A percentile compares a stretch with the other conserved stretches of the same genome.
Conservation (phyloP, 495 filamentous ascomycete species). For the Hypoxylon crocopeplum region DNA sequence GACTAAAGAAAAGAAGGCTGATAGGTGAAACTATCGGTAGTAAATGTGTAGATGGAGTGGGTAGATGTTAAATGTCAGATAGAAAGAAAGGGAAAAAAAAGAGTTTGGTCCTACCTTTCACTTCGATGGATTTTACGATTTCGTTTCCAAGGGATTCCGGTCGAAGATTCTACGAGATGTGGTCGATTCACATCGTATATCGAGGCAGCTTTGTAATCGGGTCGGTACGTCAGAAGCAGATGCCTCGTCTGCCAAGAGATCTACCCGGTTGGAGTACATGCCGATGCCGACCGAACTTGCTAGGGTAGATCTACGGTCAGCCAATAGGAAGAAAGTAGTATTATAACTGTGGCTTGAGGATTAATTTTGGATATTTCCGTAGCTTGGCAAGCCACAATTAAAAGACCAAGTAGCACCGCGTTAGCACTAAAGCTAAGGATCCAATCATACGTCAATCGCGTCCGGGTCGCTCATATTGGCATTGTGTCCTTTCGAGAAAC, state of each 20-base stretch:
- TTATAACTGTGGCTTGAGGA: conserved; percentile 14
- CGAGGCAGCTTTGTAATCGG: conserved; percentile 42
- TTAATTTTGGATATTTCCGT: conserved; percentile 31
- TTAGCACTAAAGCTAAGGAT: conserved; percentile 27
- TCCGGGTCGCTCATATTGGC: conserved; percentile 17
- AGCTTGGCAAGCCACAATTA: conserved; percentile 1
- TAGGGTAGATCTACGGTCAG: too few relatives aligned
- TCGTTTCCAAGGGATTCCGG: too few relatives aligned
- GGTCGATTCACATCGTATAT: neutral
- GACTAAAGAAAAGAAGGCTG: neutral
- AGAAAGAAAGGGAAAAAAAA: too few relatives aligned
- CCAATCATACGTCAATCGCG: conserved; percentile 45
- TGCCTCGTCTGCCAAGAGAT: conserved; percentile 32
- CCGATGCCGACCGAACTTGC: conserved; percentile 16
- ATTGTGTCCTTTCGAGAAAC: conserved; percentile 34
- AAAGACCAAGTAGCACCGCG: conserved; percentile 12
- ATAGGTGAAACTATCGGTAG: neutral
- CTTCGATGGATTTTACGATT: neutral
- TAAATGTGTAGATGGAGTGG: neutral
- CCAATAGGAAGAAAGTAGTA: conserved; percentile 25
- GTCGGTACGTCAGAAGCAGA: conserved; percentile 29
- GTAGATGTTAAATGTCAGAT: too few relatives aligned
- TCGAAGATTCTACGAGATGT: conserved; percentile 42
- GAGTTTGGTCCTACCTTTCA: too few relatives aligned
- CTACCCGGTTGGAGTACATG: neutral